Conservation (phyloP, 768 basidiomycete species). For the Phanerodontia chrysosporium region DNA sequence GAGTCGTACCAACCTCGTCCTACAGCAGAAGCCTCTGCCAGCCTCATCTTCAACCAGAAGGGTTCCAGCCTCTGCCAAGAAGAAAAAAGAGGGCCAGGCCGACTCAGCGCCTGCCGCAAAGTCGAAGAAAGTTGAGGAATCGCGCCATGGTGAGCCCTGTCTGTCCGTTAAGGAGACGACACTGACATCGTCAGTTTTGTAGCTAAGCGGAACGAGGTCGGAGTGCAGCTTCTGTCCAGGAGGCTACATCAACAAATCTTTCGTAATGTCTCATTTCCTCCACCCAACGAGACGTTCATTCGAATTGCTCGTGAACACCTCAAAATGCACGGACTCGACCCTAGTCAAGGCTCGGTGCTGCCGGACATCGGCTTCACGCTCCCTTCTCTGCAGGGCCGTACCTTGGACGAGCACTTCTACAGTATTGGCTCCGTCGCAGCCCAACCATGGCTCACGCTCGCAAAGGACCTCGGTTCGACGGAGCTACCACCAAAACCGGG, state of each 20-base stretch:
- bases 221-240: conserved; percentile 89
- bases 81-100: background rate
- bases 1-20: background rate
- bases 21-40: conserved; percentile 11
- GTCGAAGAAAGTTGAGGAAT: background rate
- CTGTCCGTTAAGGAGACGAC: background rate
- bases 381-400: conserved; percentile 76
- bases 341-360: conserved; percentile 74
- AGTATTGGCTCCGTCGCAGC: conserved; percentile 64
- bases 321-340: conserved; percentile 74
- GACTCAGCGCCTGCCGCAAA: background rate
- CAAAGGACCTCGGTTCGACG: conserved; percentile 49
- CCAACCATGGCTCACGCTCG: conserved; percentile 74
- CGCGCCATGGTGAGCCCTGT: background rate
- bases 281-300: conserved; percentile 56
- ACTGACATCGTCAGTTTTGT: conserved; percentile 17
- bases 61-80: background rate
- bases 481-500: conserved; percentile 60
- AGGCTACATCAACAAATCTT: conserved; percentile 83
- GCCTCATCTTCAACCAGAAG: conserved; percentile 16
- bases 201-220: conserved; percentile 80
- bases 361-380: conserved; percentile 77
- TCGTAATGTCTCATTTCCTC: conserved; percentile 57
- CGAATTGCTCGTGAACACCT: conserved; percentile 82
- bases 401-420: conserved; percentile 87